phyloP scores from a whole-genome alignment of 2,329 filamentous ascomycete genomes.

The Penicillium verrucosum region DNA sequence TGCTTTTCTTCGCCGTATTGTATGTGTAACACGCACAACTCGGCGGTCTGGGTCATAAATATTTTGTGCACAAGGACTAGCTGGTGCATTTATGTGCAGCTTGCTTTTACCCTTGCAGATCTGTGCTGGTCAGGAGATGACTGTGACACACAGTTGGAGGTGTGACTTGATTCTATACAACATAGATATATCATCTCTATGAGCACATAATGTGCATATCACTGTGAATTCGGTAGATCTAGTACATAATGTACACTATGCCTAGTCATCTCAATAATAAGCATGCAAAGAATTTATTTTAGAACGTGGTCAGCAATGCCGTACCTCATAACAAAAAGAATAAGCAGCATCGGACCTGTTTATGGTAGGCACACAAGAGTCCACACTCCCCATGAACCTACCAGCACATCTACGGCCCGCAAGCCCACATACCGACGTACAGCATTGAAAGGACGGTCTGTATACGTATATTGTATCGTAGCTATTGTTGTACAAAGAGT shows the following conservation, averaged over 20 bases:
- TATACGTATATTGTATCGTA: not conserved
- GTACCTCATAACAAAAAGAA: not conserved
- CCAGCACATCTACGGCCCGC: not conserved
- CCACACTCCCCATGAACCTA: not conserved
- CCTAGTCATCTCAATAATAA: not conserved
- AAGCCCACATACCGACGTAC: not conserved
- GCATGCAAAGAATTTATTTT: not conserved
- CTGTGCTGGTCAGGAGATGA: not conserved
- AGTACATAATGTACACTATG: not conserved
- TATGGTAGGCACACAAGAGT: not conserved
- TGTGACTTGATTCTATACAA: too few species aligned
- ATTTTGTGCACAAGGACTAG: not conserved
- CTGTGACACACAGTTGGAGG: not conserved
- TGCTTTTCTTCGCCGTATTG: not conserved
- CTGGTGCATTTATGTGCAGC: too few species aligned
- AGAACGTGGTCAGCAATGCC: not conserved
- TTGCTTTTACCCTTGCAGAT: not conserved
- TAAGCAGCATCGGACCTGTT: not conserved
- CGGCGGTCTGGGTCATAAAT: not conserved
- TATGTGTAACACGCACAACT: not conserved
- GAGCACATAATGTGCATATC: not conserved
- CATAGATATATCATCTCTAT: not conserved
- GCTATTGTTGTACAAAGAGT: not conserved
- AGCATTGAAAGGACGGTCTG: not conserved
- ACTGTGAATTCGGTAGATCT: not conserved